Evolutionary conservation across 2,329 filamentous ascomycete species (phyloP).

Genomic region (Grosmannia serpens): DNA sequence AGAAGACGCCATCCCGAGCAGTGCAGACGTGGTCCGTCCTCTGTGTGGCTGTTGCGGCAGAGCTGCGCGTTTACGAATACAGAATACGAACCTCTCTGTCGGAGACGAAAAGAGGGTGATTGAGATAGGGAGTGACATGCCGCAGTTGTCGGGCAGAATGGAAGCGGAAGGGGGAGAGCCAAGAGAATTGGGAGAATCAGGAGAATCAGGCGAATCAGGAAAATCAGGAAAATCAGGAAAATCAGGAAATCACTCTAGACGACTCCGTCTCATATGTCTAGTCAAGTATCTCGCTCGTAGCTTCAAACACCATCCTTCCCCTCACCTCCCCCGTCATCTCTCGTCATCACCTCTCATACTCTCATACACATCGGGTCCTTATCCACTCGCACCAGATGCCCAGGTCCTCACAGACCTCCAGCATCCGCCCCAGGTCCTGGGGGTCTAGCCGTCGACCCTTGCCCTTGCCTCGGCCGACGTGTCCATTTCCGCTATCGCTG

Average conservation of each 20-base stretch:
- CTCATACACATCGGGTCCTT: slow-evolving; percentile 19
- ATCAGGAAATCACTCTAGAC: too few relatives aligned
- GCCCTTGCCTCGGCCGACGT: slow-evolving; percentile 11
- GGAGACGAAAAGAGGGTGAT: too few relatives aligned
- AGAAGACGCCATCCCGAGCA: neutral
- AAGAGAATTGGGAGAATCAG: too few relatives aligned
- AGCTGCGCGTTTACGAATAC: too few relatives aligned
- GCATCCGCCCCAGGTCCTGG: slow-evolving; percentile 30
- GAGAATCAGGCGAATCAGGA: too few relatives aligned
- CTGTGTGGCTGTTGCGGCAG: neutral
- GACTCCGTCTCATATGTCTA: neutral
- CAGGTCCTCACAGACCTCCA: slow-evolving; percentile 40
- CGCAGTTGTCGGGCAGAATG: too few relatives aligned
- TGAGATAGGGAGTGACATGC: too few relatives aligned
- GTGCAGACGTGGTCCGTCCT: neutral
- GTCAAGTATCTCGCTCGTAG: neutral
- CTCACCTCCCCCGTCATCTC: slow-evolving; percentile 4
- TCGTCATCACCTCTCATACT: too few relatives aligned
- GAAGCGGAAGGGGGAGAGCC: too few relatives aligned
- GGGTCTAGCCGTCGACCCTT: slow-evolving; percentile 26
- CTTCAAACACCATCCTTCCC: neutral
- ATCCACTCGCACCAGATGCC: slow-evolving; percentile 44
- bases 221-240: too few relatives aligned
- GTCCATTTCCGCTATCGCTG: neutral
- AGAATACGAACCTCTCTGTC: too few relatives aligned